Evolutionary conservation across 2,329 filamentous ascomycete species (phyloP).

Genomic region (Neofusicoccum sp.): DNA sequence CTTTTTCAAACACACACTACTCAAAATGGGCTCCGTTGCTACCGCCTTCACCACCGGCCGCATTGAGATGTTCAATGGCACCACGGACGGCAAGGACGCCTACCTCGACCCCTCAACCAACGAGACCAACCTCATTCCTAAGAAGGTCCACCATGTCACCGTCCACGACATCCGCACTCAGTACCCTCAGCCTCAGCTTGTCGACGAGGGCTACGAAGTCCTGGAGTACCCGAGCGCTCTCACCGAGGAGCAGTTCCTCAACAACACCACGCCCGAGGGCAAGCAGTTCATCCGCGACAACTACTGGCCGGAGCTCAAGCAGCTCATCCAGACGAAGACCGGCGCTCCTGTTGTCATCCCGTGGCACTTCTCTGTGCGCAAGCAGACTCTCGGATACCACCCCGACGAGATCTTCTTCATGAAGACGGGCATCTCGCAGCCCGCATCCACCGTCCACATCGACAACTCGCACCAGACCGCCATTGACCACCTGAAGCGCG

Average conservation of each 20-base stretch:
- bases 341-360: background rate
- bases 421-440: conserved; percentile 3
- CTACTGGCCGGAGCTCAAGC: background rate
- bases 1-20: too few species aligned
- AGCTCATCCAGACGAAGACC: background rate
- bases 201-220: background rate
- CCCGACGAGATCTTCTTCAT: conserved; percentile 2
- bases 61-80: conserved; percentile 2
- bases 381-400: background rate
- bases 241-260: background rate
- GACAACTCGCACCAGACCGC: background rate
- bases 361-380: background rate
- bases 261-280: background rate
- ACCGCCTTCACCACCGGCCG: background rate
- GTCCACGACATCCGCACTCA: background rate
- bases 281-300: background rate
- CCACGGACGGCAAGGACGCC: background rate
- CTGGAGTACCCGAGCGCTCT: background rate
- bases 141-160: background rate
- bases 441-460: background rate
- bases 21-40: background rate
- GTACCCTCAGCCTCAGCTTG: background rate
- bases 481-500: background rate
- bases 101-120: background rate
- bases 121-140: background rate